Percentiles rank a stretch among this genome's conserved stretches.
Evolutionary conservation across 2,329 filamentous ascomycete species (phyloP).

Genomic region (Plenodomus lindquistii): DNA sequence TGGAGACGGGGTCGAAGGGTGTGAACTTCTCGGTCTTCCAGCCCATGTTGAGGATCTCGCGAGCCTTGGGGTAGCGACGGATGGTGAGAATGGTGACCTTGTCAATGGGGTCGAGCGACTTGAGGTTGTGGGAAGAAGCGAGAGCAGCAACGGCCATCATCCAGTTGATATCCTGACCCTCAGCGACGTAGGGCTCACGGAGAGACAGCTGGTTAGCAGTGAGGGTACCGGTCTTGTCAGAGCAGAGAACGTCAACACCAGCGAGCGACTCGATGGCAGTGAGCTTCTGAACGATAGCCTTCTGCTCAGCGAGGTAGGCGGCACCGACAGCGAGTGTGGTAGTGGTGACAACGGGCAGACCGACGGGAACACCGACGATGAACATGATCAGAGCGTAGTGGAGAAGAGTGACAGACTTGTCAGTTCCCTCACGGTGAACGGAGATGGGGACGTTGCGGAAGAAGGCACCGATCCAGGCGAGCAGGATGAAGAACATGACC

Average conservation of each 20-base stretch:
- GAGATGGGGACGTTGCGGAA: constrained; percentile 70
- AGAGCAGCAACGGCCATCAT: constrained; percentile 82
- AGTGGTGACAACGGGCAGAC: constrained; percentile 76
- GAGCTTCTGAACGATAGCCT: constrained; percentile 79
- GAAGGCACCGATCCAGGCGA: constrained; percentile 78
- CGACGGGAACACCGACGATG: constrained; percentile 78
- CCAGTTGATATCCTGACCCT: constrained; percentile 79
- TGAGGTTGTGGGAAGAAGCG: constrained; percentile 77
- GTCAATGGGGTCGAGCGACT: constrained; percentile 77
- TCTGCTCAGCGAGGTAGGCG: constrained; percentile 75
- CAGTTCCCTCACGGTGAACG: constrained; percentile 55
- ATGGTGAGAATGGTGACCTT: constrained; percentile 78
- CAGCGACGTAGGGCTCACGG: constrained; percentile 75
- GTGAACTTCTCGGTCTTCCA: constrained; percentile 80
- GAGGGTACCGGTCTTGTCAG: constrained; percentile 80
- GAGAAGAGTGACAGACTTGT: constrained; percentile 63
- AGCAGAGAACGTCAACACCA: constrained; percentile 76
- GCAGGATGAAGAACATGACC: constrained; percentile 76
- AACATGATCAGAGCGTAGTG: constrained; percentile 56
- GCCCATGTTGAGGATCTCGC: constrained; percentile 73
- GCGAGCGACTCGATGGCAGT: constrained; percentile 71
- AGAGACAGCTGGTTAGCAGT: constrained; percentile 76
- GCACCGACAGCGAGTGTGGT: constrained; percentile 77
- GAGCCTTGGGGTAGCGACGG: constrained; percentile 75
- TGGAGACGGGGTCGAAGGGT: constrained; percentile 77